A percentile compares a stretch with the other conserved stretches of the same genome.
These are phyloP conservation scores for Plantago ovata DNA, from an alignment of 257 asterid species.

Conservation along the genomic window DNA sequence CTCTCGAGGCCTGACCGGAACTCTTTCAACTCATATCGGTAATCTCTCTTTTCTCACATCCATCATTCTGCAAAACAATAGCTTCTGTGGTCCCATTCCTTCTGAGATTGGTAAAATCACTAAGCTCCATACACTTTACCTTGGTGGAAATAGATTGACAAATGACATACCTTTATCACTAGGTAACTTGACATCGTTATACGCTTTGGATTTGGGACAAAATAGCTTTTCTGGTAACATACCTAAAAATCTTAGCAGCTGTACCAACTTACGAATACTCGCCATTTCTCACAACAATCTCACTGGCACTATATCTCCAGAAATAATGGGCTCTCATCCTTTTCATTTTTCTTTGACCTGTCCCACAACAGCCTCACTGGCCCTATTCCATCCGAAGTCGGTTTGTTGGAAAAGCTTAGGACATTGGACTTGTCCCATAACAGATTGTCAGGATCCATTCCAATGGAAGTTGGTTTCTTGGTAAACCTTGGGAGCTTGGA, in stretches of 20 bases:
- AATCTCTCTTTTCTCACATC: conserved; percentile 33
- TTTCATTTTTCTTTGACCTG: conserved; percentile 12
- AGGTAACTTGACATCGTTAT: conserved; percentile 24
- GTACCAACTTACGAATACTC: conserved; percentile 1
- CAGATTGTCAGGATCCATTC: too few relatives aligned
- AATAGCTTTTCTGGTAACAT: conserved; percentile 17
- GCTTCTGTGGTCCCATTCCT: conserved; percentile 27
- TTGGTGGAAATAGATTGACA: conserved; percentile 1
- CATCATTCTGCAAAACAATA: conserved; percentile 25
- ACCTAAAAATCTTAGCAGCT: conserved; percentile 17
- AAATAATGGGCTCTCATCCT: conserved; percentile 2
- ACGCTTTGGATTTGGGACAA: neutral
- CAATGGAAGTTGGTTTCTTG: conserved; percentile 22
- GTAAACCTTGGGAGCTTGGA: neutral
- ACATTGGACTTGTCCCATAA: too few relatives aligned
- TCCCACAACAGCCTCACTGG: conserved; percentile 14
- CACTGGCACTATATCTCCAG: conserved; percentile 12
- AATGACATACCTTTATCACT: conserved; percentile 23
- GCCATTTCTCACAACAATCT: conserved; percentile 22
- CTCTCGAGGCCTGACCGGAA: conserved; percentile 27
- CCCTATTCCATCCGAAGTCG: conserved; percentile 17
- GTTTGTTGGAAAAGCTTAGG: too few relatives aligned
- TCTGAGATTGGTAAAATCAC: conserved; percentile 19
- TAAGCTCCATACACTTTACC: conserved; percentile 6
- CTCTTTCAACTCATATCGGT: conserved; percentile 32